These are phyloP conservation scores for Penicillium crustosum DNA, from an alignment of 2,329 filamentous ascomycete species.

Conservation along the genomic window DNA sequence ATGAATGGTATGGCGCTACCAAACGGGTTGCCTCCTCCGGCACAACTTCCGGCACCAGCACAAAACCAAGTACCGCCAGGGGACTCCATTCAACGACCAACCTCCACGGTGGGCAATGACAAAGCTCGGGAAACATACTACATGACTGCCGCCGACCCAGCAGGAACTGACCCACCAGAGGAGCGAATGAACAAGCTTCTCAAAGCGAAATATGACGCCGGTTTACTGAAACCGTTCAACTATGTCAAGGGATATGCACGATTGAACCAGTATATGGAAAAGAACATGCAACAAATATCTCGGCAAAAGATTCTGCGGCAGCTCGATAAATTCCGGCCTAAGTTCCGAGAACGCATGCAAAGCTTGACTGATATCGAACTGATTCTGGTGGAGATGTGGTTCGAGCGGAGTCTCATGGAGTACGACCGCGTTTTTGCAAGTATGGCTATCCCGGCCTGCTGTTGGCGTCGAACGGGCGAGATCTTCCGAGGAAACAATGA, in stretches of 20 bases:
- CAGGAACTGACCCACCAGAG: slow-evolving; percentile 80
- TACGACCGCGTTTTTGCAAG: slow-evolving; percentile 98
- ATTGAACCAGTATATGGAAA: slow-evolving; percentile 87
- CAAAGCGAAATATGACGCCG: slow-evolving; percentile 93
- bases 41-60: slow-evolving; percentile 36
- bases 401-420: slow-evolving; percentile 93
- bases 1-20: slow-evolving; percentile 38
- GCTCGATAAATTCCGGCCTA: slow-evolving; percentile 88
- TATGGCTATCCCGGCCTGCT: slow-evolving; percentile 97
- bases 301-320: slow-evolving; percentile 91
- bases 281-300: slow-evolving; percentile 75
- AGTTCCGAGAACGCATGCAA: slow-evolving; percentile 94
- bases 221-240: slow-evolving; percentile 93
- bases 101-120: slow-evolving; percentile 64
- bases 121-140: slow-evolving; percentile 81
- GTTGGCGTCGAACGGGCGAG: slow-evolving; percentile 94
- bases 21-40: slow-evolving; percentile 36
- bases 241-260: slow-evolving; percentile 95
- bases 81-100: slow-evolving; percentile 61
- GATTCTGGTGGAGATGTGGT: slow-evolving; percentile 98
- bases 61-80: slow-evolving; percentile 38
- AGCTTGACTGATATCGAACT: slow-evolving; percentile 90
- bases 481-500: slow-evolving; percentile 98
- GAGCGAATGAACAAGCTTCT: slow-evolving; percentile 94
- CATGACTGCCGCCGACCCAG: slow-evolving; percentile 92